These are phyloP conservation scores for Sugiyamaella grinbergsii DNA, from an alignment of 1,139 yeast species.

Conservation along the genomic window DNA sequence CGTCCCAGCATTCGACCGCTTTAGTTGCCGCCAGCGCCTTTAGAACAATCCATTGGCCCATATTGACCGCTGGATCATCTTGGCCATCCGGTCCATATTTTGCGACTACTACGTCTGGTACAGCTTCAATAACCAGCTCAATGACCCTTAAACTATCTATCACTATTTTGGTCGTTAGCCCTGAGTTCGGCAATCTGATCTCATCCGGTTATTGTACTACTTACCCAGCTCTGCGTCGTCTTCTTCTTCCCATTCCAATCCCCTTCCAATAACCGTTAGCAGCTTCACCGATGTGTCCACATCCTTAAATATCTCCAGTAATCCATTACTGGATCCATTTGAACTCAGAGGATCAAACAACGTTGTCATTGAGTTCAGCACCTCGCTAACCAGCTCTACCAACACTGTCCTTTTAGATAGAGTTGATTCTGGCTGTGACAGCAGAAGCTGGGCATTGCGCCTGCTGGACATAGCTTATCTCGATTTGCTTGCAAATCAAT, in stretches of 20 bases:
- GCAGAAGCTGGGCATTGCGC: constrained; percentile 15
- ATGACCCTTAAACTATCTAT: constrained; percentile 8
- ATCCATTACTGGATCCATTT: constrained; percentile 1
- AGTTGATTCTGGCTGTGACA: constrained; percentile 23
- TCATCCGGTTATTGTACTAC: background rate
- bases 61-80: constrained; percentile 4
- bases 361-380: constrained; percentile 8
- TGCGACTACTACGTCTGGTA: constrained; percentile 7
- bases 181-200: background rate
- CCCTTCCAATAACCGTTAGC: constrained; percentile 21
- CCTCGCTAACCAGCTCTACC: constrained; percentile 21
- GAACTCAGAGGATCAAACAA: background rate
- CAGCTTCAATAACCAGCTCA: background rate
- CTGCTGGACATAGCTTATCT: constrained; percentile 10
- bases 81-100: constrained; percentile 1
- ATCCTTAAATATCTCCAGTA: constrained; percentile 15
- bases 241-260: constrained; percentile 12
- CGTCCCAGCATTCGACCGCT: background rate
- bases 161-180: constrained; percentile 2
- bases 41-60: constrained; percentile 12
- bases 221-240: constrained; percentile 9
- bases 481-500: too few species aligned
- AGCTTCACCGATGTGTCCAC: constrained; percentile 20
- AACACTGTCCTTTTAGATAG: constrained; percentile 22
- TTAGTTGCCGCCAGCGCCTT: background rate